Conservation (phyloP, 1,139 yeast genomes). For the Yamadazyma sp. region DNA sequence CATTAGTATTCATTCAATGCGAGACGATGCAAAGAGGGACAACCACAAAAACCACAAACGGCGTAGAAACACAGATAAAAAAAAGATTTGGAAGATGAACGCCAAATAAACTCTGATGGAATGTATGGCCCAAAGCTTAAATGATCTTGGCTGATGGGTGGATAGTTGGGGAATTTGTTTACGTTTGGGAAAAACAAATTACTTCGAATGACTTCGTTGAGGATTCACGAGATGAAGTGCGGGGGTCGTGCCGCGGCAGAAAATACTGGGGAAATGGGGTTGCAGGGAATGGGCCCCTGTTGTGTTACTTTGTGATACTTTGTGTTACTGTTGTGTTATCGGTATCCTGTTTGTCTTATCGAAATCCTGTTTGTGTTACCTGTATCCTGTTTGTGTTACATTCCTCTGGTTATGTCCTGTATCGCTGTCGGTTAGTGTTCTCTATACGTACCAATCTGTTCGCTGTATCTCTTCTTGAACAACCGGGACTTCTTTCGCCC, state of each 20-base stretch:
- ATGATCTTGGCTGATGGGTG: no score
- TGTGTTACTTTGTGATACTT: not conserved
- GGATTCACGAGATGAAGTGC: not conserved
- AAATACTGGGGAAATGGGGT: not conserved
- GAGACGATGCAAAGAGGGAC: not conserved
- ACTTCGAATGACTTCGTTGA: conserved; percentile 2
- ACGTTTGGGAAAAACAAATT: not conserved
- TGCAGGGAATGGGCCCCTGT: no score
- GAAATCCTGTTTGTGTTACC: no score
- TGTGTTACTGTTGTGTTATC: no score
- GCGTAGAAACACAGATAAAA: not conserved
- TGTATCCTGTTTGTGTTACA: not conserved
- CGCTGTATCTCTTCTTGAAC: conserved; percentile 15
- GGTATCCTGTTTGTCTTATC: no score
- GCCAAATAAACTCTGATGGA: not conserved
- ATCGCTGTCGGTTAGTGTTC: not conserved
- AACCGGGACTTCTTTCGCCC: conserved; percentile 16
- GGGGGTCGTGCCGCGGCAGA: not conserved
- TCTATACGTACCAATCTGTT: conserved; percentile 39
- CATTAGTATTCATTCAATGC: conserved; percentile 36
- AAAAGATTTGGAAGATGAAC: not conserved
- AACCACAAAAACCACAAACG: not conserved
- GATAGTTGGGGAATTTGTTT: no score
- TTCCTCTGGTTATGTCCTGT: not conserved
- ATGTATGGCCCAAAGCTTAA: no score